Evolutionary conservation across 768 basidiomycete species (phyloP).

Genomic region (Leccinum fibrillosum): DNA sequence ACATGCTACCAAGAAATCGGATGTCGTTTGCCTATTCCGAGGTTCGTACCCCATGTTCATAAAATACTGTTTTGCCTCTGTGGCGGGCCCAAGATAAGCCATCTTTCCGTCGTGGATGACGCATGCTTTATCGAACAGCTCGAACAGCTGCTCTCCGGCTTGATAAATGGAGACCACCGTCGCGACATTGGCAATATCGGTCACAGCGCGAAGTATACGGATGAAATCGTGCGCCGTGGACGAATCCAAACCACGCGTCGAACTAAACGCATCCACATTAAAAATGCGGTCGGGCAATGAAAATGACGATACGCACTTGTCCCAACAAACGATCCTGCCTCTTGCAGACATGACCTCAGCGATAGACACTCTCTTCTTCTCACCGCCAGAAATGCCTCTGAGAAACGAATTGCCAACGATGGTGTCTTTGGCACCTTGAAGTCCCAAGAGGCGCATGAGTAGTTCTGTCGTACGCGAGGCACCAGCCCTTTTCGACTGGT

Average conservation of each 20-base stretch:
- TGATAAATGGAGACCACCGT: conserved; percentile 86
- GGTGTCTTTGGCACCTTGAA: conserved; percentile 68
- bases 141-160: conserved; percentile 65
- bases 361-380: conserved; percentile 79
- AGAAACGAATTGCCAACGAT: conserved; percentile 76
- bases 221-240: conserved; percentile 75
- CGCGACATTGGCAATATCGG: conserved; percentile 50
- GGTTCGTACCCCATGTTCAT: conserved; percentile 40
- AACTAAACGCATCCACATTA: conserved; percentile 36
- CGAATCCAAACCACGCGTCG: conserved; percentile 62
- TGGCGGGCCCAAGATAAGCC: conserved; percentile 5
- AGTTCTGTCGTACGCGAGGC: conserved; percentile 39
- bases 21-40: conserved; percentile 53
- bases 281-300: not conserved
- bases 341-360: conserved; percentile 65
- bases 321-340: conserved; percentile 67
- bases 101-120: conserved; percentile 8
- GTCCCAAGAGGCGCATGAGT: conserved; percentile 67
- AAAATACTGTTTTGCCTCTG: conserved; percentile 2
- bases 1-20: conserved; percentile 55
- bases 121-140: conserved; percentile 55
- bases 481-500: conserved; percentile 27
- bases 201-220: conserved; percentile 59
- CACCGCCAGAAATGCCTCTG: conserved; percentile 71
- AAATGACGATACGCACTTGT: conserved; percentile 49